A percentile compares a stretch with the other conserved stretches of the same genome.
These are phyloP conservation scores for Fusarium concolor DNA, from an alignment of 2,329 filamentous ascomycete genomes.

Conservation along the genomic window DNA sequence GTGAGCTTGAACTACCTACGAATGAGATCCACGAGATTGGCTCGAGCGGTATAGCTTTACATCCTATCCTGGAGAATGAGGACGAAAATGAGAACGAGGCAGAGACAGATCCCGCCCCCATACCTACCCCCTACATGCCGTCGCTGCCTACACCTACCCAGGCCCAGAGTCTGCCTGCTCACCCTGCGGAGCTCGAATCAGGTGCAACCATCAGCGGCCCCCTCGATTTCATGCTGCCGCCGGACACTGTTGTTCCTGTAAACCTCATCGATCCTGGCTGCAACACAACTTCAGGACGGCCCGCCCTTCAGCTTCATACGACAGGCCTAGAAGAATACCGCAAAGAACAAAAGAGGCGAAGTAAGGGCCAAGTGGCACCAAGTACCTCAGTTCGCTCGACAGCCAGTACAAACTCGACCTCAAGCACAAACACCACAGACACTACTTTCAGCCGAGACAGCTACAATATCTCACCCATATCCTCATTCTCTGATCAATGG, in stretches of 20 bases:
- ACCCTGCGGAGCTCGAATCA: constrained; percentile 45
- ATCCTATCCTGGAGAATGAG: constrained; percentile 46
- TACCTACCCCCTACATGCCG: constrained; percentile 24
- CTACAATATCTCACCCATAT: constrained; percentile 61
- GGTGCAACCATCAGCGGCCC: constrained; percentile 34
- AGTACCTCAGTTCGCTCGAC: constrained; percentile 63
- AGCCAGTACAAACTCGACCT: constrained; percentile 53
- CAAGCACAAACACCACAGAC: constrained; percentile 52
- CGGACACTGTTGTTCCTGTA: constrained; percentile 42
- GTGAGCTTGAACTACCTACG: constrained; percentile 59
- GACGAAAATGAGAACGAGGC: constrained; percentile 27
- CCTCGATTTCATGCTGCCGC: constrained; percentile 46
- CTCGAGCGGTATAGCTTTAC: constrained; percentile 57
- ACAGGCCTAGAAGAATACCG: constrained; percentile 50
- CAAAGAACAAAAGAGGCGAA: constrained; percentile 49
- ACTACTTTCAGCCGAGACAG: constrained; percentile 55
- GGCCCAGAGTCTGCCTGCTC: constrained; percentile 34
- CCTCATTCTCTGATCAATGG: constrained; percentile 56
- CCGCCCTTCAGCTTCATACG: constrained; percentile 56
- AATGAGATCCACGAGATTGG: constrained; percentile 66
- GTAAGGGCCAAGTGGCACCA: constrained; percentile 57
- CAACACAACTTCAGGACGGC: constrained; percentile 43
- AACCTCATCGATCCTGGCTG: constrained; percentile 39
- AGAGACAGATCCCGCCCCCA: constrained; percentile 34
- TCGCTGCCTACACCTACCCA: constrained; percentile 35